phyloP scores from a whole-genome alignment of 257 asterid species.

The Salvia miltiorrhiza region DNA sequence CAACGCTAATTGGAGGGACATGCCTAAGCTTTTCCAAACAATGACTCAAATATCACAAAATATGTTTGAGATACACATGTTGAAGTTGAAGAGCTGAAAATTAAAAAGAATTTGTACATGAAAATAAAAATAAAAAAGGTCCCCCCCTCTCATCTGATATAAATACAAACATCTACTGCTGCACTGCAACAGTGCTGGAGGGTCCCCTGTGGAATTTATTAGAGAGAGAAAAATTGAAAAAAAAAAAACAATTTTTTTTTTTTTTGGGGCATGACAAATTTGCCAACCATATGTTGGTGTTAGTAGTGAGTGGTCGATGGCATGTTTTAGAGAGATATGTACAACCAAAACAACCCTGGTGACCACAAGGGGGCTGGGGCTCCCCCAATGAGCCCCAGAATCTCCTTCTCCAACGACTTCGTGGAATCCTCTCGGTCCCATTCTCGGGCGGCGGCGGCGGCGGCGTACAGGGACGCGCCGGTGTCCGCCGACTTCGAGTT shows the following conservation, averaged over 20 bases:
- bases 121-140: not conserved
- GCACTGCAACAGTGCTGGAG: slow-evolving; percentile 37
- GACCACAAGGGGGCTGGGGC: slow-evolving; percentile 30
- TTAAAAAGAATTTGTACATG: slow-evolving; percentile 13
- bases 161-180: slow-evolving; percentile 57
- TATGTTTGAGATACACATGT: not conserved
- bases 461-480: slow-evolving; percentile 76
- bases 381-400: slow-evolving; percentile 75
- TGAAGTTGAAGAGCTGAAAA: not conserved
- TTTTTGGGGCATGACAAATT: slow-evolving; percentile 1
- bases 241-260: not conserved
- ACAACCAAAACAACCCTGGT: slow-evolving; percentile 64
- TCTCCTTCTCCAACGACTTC: slow-evolving; percentile 91
- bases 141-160: slow-evolving; percentile 43
- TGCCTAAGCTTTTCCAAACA: not conserved
- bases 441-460: slow-evolving; percentile 14
- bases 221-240: slow-evolving; percentile 20
- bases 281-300: slow-evolving; percentile 38
- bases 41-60: not conserved
- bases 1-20: not conserved
- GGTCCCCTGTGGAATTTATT: slow-evolving; percentile 42
- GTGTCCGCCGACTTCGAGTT: slow-evolving; percentile 90
- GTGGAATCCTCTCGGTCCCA: slow-evolving; percentile 33
- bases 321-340: slow-evolving; percentile 73
- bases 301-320: slow-evolving; percentile 37